phyloP scores from a whole-genome alignment of 2,329 filamentous ascomycete genomes.

The Dothideomycetes sp. region DNA sequence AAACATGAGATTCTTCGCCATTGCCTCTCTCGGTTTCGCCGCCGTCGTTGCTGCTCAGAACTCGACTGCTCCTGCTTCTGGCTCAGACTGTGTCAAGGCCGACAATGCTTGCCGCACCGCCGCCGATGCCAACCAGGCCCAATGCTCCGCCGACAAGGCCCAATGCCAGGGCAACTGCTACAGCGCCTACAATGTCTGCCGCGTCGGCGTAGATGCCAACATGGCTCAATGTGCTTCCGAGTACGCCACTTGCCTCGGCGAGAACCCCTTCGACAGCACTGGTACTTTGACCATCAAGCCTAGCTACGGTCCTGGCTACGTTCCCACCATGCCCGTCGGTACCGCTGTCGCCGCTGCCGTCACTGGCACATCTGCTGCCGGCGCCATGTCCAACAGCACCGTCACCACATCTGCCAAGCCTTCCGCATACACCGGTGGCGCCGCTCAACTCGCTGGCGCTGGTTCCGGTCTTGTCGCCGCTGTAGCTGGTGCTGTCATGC shows the following conservation, averaged over 20 bases:
- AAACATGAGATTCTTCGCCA: constrained; percentile 6
- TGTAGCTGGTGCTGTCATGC: constrained; percentile 8
- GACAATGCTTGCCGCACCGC: constrained; percentile 4
- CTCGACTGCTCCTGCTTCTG: constrained; percentile 3
- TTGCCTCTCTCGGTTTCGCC: constrained; percentile 5
- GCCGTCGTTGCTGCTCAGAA: constrained; percentile 8
- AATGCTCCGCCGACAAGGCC: background rate
- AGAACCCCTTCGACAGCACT: constrained; percentile 4
- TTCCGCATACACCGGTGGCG: constrained; percentile 3
- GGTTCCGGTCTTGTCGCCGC: constrained; percentile 4
- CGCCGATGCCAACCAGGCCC: constrained; percentile 3
- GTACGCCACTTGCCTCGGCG: constrained; percentile 7
- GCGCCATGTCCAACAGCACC: constrained; percentile 9
- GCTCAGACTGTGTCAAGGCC: background rate
- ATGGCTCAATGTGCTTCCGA: constrained; percentile 1
- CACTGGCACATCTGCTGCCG: too few relatives aligned
- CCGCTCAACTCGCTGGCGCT: background rate
- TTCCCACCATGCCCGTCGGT: background rate
- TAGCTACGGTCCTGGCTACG: background rate
- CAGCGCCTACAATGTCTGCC: background rate
- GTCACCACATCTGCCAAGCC: constrained; percentile 3
- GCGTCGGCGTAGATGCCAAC: constrained; percentile 10
- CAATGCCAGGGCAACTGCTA: constrained; percentile 7
- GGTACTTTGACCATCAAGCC: background rate
- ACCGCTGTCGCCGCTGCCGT: constrained; percentile 3